A percentile compares a stretch with the other conserved stretches of the same genome.
phyloP scores from a whole-genome alignment of 768 basidiomycete species.

The Suillus plorans region DNA sequence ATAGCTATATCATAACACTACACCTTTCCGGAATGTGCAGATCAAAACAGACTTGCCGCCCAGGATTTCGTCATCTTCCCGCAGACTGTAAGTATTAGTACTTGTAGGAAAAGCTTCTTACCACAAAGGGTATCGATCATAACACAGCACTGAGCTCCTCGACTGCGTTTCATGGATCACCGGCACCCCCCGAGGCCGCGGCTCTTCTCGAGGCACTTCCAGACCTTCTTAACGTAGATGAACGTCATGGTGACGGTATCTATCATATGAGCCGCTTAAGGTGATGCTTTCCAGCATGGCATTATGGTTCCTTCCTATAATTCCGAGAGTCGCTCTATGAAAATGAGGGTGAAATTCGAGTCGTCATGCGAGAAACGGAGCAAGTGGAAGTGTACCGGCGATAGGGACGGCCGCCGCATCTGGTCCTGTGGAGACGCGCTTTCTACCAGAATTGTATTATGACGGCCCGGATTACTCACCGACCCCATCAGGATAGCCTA shows the following conservation, averaged over 20 bases:
- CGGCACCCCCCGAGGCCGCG: not conserved
- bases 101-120: not conserved
- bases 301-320: conserved; percentile 9
- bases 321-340: conserved; percentile 10
- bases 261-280: conserved; percentile 9
- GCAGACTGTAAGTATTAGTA: not conserved
- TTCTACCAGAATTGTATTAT: not conserved
- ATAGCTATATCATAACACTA: not conserved
- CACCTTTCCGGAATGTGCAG: not conserved
- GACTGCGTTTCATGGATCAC: not conserved
- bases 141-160: not conserved
- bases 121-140: not conserved
- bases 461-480: conserved; percentile 16
- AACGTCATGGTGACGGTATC: conserved; percentile 16
- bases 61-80: not conserved
- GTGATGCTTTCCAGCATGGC: conserved; percentile 12
- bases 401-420: conserved; percentile 2
- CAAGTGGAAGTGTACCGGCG: not conserved
- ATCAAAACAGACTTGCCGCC: not conserved
- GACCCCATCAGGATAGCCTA: conserved; percentile 11
- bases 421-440: conserved; percentile 6
- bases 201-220: no score
- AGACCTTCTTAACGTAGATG: conserved; percentile 14
- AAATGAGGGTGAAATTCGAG: conserved; percentile 13
- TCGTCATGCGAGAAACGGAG: not conserved